Percentiles rank a stretch among this genome's conserved stretches.
Evolutionary conservation across 2,329 filamentous ascomycete species (phyloP).

Genomic region (Fusarium kyushuense): DNA sequence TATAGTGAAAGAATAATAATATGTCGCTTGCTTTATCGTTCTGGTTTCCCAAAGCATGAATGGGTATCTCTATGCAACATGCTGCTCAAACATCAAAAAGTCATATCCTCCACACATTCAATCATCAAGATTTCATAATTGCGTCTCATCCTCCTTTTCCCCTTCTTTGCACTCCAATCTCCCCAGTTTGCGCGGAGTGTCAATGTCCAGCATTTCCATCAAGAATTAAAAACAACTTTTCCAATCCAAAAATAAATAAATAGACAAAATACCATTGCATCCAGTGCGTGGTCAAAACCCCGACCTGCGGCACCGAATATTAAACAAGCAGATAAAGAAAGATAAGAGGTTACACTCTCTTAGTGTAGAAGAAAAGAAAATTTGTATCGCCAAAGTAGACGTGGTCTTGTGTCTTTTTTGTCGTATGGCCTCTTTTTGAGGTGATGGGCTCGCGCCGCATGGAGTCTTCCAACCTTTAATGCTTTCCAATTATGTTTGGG

Average conservation of each 20-base stretch:
- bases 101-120: conserved; percentile 43
- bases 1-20: conserved; percentile 41
- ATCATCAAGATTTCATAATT: conserved; percentile 47
- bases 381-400: conserved; percentile 13
- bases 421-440: conserved; percentile 22
- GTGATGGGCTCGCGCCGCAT: conserved; percentile 44
- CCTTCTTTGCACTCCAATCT: conserved; percentile 37
- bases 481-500: conserved; percentile 35
- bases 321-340: conserved; percentile 24
- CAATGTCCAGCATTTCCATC: conserved; percentile 46
- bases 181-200: conserved; percentile 33
- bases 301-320: conserved; percentile 48
- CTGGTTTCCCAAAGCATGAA: conserved; percentile 45
- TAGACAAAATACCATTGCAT: conserved; percentile 47
- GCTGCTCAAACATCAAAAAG: conserved; percentile 41
- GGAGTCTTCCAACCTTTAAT: conserved; percentile 46
- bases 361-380: conserved; percentile 9
- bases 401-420: conserved; percentile 13
- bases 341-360: not conserved
- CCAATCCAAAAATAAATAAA: conserved; percentile 14
- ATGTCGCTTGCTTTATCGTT: conserved; percentile 49
- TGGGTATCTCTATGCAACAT: conserved; percentile 53
- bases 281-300: conserved; percentile 46
- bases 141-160: conserved; percentile 9
- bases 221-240: conserved; percentile 31